Conservation (phyloP, 2,329 filamentous ascomycete genomes). For the Mariannaea sp. region DNA sequence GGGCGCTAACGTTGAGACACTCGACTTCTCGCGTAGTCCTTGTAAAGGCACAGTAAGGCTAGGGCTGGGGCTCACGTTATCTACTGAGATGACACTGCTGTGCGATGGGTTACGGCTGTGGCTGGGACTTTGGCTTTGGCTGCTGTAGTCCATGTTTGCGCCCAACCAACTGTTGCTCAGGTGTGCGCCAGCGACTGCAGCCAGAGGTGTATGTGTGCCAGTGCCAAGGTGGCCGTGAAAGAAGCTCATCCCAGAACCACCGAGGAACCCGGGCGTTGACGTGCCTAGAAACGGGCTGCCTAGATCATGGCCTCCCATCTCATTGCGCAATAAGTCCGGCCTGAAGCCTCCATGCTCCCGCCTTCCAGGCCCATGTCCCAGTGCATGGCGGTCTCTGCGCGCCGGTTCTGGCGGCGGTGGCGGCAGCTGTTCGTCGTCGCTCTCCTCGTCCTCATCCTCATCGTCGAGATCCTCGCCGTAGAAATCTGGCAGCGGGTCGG, state of each 20-base stretch:
- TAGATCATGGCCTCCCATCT: slow-evolving; percentile 49
- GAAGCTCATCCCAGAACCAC: slow-evolving; percentile 79
- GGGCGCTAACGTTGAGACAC: slow-evolving; percentile 65
- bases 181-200: slow-evolving; percentile 74
- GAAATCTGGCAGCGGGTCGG: slow-evolving; percentile 93
- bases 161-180: slow-evolving; percentile 46
- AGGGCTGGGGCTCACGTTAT: slow-evolving; percentile 42
- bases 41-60: slow-evolving; percentile 49
- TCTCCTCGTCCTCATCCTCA: slow-evolving; percentile 49
- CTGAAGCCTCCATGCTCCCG: slow-evolving; percentile 38
- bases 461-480: slow-evolving; percentile 79
- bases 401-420: slow-evolving; percentile 28
- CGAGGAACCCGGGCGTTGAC: slow-evolving; percentile 67
- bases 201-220: slow-evolving; percentile 78
- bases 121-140: slow-evolving; percentile 33
- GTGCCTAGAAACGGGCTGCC: slow-evolving; percentile 63
- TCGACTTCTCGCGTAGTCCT: slow-evolving; percentile 61
- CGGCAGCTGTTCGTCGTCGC: slow-evolving; percentile 40
- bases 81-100: slow-evolving; percentile 51
- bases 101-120: slow-evolving; percentile 53
- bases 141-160: slow-evolving; percentile 21
- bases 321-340: slow-evolving; percentile 41
- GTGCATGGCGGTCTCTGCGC: slow-evolving; percentile 17
- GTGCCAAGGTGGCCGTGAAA: slow-evolving; percentile 80
- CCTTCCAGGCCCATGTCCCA: slow-evolving; percentile 20